phyloP scores from a whole-genome alignment of 352 stramenopile species.

The Globisporangium lucens region DNA sequence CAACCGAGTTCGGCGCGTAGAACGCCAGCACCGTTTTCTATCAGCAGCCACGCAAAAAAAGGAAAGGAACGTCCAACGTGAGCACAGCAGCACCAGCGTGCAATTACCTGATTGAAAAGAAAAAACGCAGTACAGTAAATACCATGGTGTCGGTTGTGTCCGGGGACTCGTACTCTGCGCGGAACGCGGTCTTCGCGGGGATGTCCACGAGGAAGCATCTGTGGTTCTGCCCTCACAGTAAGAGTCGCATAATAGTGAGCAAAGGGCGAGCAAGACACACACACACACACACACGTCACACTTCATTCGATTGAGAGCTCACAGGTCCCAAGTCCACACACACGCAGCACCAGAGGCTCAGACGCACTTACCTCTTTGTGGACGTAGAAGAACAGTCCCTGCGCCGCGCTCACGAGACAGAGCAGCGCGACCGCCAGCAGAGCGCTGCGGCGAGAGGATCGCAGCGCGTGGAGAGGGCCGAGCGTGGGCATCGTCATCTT shows the following conservation, averaged over 20 bases:
- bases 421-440: constrained; percentile 29
- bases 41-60: too few relatives aligned
- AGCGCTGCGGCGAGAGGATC: not conserved
- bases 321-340: too few relatives aligned
- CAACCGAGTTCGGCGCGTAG: constrained; percentile 44
- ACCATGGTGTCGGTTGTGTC: constrained; percentile 79
- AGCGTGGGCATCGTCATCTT: not conserved
- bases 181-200: constrained; percentile 69
- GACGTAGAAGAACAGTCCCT: constrained; percentile 67
- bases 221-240: constrained; percentile 34
- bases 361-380: constrained; percentile 54
- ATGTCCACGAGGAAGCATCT: constrained; percentile 82
- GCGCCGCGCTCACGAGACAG: constrained; percentile 10
- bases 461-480: not conserved
- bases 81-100: too few relatives aligned
- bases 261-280: not conserved
- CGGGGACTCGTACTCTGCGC: constrained; percentile 82
- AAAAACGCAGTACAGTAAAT: not conserved
- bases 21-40: constrained; percentile 65
- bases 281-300: not conserved
- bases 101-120: too few relatives aligned
- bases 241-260: not conserved
- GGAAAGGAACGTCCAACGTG: too few relatives aligned
- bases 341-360: not conserved
- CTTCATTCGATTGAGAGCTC: not conserved